Evolutionary conservation across 495 filamentous ascomycete species (phyloP), one percentile per base, ranked within the genome.

Genomic region (Lophiostoma macrostomum): DNA sequence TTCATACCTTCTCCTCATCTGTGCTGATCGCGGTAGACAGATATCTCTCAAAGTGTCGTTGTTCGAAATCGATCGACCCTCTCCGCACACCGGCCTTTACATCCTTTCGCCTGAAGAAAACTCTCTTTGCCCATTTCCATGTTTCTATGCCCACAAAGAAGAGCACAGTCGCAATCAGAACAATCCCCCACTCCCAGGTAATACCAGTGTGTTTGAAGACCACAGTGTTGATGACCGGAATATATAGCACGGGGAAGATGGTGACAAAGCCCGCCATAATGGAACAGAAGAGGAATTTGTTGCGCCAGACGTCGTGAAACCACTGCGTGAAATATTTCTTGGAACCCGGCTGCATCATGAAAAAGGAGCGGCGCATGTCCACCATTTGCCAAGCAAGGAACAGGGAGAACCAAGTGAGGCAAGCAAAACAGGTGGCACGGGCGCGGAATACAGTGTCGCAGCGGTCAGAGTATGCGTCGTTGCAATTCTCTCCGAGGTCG

Each of bases 181-280:
- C 78, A 47, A 82, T 81, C 14, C 74, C 82, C 86, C 86, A 88
- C 64, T 89, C 85, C 86, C 85, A 88, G 47, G 62, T 76, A 40
- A 90, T 88, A 18, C 73, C 71, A n/a, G 70, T 75, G 64, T 90
- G 86, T 67, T 87, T 88, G 76, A 90, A 90, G 2, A 90, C 84
- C 7, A 73, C 64, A 1, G 64, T 72, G 67, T 88, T 89, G 22
- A 90, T 67, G 13, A 73, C 76, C 0, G 86, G 86, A 27, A 90
- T 84, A 60, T 90, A 88, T 0, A 90, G 78, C 4, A 82, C 78
- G 0, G 85, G 84, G 60, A 89, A 89, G 4, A 87, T 79, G 56
- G 79, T 77, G 16, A 86, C 31, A 35, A 80, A 81, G 6, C 84
- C 86, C 22, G 83, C 73, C 29, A 83, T 69, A 16, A 90, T 81